Base-by-base conservation (phyloP, 2,329 filamentous ascomycete genomes). In the Calycina herbarum region DNA sequence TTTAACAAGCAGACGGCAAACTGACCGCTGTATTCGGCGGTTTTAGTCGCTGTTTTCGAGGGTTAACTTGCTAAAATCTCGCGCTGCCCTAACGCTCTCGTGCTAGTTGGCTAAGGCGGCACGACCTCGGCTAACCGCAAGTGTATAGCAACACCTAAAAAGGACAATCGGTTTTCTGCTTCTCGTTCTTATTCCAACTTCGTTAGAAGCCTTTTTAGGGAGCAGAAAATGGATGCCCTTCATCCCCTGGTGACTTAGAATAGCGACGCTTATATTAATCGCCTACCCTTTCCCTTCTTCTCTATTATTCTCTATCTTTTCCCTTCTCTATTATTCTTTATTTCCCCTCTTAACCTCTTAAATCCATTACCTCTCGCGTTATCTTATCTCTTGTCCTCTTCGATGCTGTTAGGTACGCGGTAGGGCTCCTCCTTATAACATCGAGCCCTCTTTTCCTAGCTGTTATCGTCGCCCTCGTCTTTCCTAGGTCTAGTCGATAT, bases 1-100 rank as follows among this genome's bases (percentile, higher is more conserved):
- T 66, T 68, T 63, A 67, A 70, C 60, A 56, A 70, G 48, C 31
- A 66, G 57, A 67, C 63, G 67, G 64, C 68, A 69, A 71, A 67
- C 57, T 69, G 62, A 65, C 67, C 68, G 63, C 67, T 70, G 68
- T 71, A 70, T 68, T 69, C 62, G 66, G 67, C 31, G 3, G 63
- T 59, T 68, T 70, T 66, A 6, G 66, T 63, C 64, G 66, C 66
- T 70, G 65, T 59, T 71, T 71, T 69, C 64, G 29, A 59, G n/a
- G 64, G 68, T 61, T 29, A 13, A 68, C 65, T 68, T 68, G n/a
- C n/a, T n/a, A n/a, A n/a, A n/a, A n/a, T n/a, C n/a, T n/a, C n/a
- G n/a, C n/a, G n/a, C n/a, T n/a, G 67, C 68, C 45, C 63, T 71
- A 70, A 42, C 63, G 61, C 61, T 70, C 62, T 67, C 65, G 58